Evolutionary conservation across 805 yeast genomes (phyloP).

Genomic region (Hanseniaspora vineae): DNA sequence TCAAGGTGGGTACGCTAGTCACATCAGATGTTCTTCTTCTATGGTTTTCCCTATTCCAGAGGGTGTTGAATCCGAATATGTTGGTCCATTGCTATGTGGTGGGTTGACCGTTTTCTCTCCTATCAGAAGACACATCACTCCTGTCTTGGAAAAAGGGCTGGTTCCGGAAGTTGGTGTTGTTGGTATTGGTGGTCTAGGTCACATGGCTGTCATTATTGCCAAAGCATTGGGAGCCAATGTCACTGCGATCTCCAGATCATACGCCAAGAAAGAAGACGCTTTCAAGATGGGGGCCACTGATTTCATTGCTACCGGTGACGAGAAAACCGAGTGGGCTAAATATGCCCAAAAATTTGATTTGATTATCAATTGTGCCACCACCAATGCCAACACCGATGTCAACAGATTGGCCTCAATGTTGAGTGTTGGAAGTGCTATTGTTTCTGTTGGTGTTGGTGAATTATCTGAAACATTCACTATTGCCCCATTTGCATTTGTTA

Average conservation of each 20-base stretch:
- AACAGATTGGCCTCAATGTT: conserved; percentile 35
- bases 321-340: conserved; percentile 25
- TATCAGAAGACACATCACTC: conserved; percentile 17
- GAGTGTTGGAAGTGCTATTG: conserved; percentile 44
- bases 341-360: conserved; percentile 27
- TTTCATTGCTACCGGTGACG: conserved; percentile 36
- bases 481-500: conserved; percentile 39
- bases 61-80: conserved; percentile 25
- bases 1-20: conserved; percentile 41
- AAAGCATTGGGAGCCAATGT: conserved; percentile 42
- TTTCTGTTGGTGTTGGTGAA: conserved; percentile 58
- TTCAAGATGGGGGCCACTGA: conserved; percentile 31
- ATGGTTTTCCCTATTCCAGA: conserved; percentile 40
- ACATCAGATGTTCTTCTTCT: conserved; percentile 30
- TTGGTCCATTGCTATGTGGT: conserved; percentile 45
- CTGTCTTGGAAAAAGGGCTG: conserved; percentile 16
- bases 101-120: conserved; percentile 45
- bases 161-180: conserved; percentile 30
- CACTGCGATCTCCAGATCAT: conserved; percentile 32
- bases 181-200: conserved; percentile 38
- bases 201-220: conserved; percentile 34
- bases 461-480: conserved; percentile 27
- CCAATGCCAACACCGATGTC: conserved; percentile 36
- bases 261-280: conserved; percentile 31
- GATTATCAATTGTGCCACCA: conserved; percentile 32